Base-by-base conservation (phyloP, 2,329 filamentous ascomycete genomes). In the Rosellinia necatrix region DNA sequence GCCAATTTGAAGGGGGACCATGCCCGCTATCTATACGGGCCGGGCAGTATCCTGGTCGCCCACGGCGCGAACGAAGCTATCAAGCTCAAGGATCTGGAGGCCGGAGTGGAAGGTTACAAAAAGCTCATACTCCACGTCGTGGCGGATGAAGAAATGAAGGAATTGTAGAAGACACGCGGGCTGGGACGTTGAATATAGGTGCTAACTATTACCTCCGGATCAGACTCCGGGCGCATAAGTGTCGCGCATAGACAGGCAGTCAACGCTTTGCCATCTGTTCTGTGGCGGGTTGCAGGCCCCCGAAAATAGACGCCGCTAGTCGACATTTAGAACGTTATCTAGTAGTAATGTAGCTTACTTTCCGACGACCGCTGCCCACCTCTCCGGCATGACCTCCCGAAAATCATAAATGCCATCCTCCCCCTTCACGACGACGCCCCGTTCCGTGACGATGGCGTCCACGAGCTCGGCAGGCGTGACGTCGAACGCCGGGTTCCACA, bases 401-500 rank as follows among this genome's bases (percentile, higher is more conserved):
- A 87, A 85, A 67, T 86, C 78, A 66, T 96, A 97, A 19, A 74
- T 76, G 1, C 91, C 92, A 55, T 87, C 79, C 3, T 76, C 71
- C 41, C 83, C 84, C 78, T 93, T 96, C 67, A 91, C 87, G 3
- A 96, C 86, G 6, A 92, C 90, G 0, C 93, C 93, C 66, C 89
- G 86, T 75, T 99, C 94, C 0, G 94, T 99, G 61, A 97, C 90
- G 55, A 99, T 89, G 2, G 90, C 92, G 73, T 99, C 94, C 62
- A 99, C 97, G 49, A 97, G 77, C 60, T 85, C 84, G 32, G 89
- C 85, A 0, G 94, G 93, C 8, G 94, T 99, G 29, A 99, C 90
- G 69, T 99, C 94, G 70, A 99, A 99, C 0, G 92, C 90, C 27
- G 94, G 94, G 71, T 99, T 99, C 92, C 94, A 99, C 7, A 97